A percentile compares a stretch with the other conserved stretches of the same genome.
Conservation (phyloP, 352 stramenopile species). For the Blastocystis sp. region DNA sequence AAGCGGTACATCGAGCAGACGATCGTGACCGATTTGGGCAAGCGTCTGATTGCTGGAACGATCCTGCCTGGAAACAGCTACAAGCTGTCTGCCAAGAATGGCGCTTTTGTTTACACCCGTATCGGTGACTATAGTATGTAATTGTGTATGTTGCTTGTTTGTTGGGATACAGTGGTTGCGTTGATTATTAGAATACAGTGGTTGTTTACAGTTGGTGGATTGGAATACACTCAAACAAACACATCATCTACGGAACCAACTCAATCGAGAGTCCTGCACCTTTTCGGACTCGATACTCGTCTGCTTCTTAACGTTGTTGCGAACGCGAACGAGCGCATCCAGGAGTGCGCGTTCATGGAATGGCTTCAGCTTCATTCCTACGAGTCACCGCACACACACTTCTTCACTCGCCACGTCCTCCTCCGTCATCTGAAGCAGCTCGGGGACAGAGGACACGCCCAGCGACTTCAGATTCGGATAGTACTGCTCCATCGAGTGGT, state of each 20-base stretch:
- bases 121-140: background rate
- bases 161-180: background rate
- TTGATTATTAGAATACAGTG: background rate
- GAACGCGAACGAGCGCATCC: background rate
- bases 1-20: conserved; percentile 86
- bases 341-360: background rate
- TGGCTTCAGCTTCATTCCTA: conserved; percentile 30
- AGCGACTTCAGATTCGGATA: background rate
- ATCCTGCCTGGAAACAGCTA: background rate
- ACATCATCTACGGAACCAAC: background rate
- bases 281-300: background rate
- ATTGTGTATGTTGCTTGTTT: background rate
- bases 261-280: background rate
- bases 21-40: conserved; percentile 72
- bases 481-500: background rate
- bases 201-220: background rate
- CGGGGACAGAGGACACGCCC: background rate
- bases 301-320: background rate
- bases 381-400: background rate
- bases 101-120: background rate
- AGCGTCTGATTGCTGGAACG: conserved; percentile 32
- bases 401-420: background rate
- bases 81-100: conserved; percentile 24
- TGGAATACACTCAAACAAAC: background rate
- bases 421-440: background rate